Evolutionary conservation across 2,329 filamentous ascomycete species (phyloP), one percentile per base, ranked within the genome.

Genomic region (Talaromyces rugulosus): DNA sequence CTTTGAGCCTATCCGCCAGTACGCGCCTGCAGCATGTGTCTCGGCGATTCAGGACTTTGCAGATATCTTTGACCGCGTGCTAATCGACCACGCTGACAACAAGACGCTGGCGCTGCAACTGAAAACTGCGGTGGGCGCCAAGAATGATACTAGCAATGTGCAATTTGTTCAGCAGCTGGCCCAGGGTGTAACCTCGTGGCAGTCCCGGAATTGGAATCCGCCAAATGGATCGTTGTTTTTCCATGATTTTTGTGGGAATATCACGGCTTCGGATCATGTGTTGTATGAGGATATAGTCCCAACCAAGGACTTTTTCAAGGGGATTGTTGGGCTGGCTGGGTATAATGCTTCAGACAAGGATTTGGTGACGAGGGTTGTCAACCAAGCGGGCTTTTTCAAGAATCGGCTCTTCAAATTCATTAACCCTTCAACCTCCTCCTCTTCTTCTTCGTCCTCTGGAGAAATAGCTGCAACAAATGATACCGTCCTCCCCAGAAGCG

Each of bases 1-100:
- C 68, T 87, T 81, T 67, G 83, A 85, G 68, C 82, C 85, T 0
- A 80, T 87, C 58, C 79, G 83, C 11, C 71, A 82, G 23, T 83
- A 82, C 61, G 86, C 76, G 2, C 84, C 85, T 16, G 77, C 81
- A 0, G 83, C 84, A 31, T 95, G 91, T 70, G 82, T 92, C 36
- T 75, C 79, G 1, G 82, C 82, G 1, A 88, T 87, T 0, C 86
- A 89, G 70, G 87, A 84, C 34, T 73, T 87, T 50, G 82, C 81
- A 27, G 77, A 86, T 63, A 78, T 87, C 9, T 71, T 87, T 5
- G 86, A 89, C 68, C 83, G 81, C 47, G 85, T 88, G 64, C 72
- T 87, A 7, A 47, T 47, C 11, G 18, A 47, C 83, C 81, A 47
- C 11, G 44, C 44, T 27, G 44, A 47, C 8, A 47, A 47, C 44